Evolutionary conservation across 2,329 filamentous ascomycete species (phyloP).

Genomic region (Parafenestella ontariensis): DNA sequence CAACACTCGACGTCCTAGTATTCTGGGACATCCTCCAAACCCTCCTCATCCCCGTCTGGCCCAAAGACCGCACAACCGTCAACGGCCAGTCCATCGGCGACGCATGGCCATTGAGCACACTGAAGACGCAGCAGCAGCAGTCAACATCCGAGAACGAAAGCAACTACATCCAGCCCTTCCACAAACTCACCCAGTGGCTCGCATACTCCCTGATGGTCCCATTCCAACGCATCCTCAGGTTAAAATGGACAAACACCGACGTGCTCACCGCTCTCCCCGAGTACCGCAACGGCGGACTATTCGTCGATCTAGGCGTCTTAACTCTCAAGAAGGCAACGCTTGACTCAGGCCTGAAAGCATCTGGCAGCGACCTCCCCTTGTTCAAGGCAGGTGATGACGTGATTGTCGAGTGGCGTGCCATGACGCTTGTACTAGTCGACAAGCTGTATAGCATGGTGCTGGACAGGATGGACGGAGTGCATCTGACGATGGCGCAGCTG

Average conservation of each 20-base stretch:
- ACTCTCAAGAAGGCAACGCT: conserved; percentile 72
- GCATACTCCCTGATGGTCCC: neutral
- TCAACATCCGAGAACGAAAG: conserved; percentile 42
- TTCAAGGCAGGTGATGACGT: conserved; percentile 76
- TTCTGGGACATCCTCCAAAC: conserved; percentile 90
- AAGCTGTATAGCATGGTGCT: conserved; percentile 72
- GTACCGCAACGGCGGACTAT: conserved; percentile 88
- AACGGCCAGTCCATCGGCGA: conserved; percentile 86
- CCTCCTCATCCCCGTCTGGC: conserved; percentile 86
- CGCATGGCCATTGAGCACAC: conserved; percentile 84
- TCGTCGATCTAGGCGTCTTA: conserved; percentile 82
- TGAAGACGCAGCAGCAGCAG: conserved; percentile 70
- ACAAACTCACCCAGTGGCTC: conserved; percentile 66
- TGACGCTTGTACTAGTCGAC: conserved; percentile 76
- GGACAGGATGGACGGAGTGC: conserved; percentile 70
- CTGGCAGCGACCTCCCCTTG: conserved; percentile 71
- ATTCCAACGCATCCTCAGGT: conserved; percentile 29
- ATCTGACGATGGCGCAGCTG: conserved; percentile 80
- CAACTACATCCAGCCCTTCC: conserved; percentile 81
- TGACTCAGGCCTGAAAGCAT: conserved; percentile 72
- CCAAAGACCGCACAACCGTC: conserved; percentile 79
- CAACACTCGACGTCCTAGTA: conserved; percentile 72
- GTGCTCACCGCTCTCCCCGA: conserved; percentile 87
- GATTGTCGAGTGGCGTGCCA: conserved; percentile 77
- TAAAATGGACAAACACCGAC: conserved; percentile 81